Percentiles rank a stretch among this genome's conserved stretches.
These are phyloP conservation scores for Chlorella variabilis DNA, from an alignment of 163 green algal genomes.

Conservation along the genomic window DNA sequence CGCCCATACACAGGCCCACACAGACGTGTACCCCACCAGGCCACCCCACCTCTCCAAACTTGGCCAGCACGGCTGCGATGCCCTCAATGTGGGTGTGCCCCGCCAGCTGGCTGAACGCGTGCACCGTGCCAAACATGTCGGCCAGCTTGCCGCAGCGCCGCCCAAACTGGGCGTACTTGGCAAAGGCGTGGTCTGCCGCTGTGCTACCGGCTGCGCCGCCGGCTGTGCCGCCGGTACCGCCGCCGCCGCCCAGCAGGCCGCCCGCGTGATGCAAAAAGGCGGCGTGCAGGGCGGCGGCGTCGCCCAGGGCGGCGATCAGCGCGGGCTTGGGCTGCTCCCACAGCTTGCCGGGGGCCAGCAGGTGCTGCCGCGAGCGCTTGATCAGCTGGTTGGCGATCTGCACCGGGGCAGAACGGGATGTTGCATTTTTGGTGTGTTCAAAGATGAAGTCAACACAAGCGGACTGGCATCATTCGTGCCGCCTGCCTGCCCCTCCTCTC, in stretches of 20 bases:
- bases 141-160: conserved; percentile 90
- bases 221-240: background rate
- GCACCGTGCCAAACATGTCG: conserved; percentile 90
- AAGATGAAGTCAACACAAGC: no score
- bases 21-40: conserved; percentile 80
- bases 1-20: no score
- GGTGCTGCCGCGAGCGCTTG: conserved; percentile 67
- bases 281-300: conserved; percentile 31
- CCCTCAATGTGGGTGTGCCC: conserved; percentile 92
- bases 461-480: no score
- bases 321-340: conserved; percentile 85
- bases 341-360: conserved; percentile 82
- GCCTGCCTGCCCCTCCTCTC: no score
- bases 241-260: conserved; percentile 4
- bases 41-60: conserved; percentile 79
- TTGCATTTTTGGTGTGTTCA: no score
- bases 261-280: conserved; percentile 11
- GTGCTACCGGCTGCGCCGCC: background rate
- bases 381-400: conserved; percentile 90
- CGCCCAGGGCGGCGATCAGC: conserved; percentile 76
- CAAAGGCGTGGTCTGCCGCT: background rate
- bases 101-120: conserved; percentile 87
- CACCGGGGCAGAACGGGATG: no score
- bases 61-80: conserved; percentile 78
- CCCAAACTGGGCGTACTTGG: conserved; percentile 87